These are phyloP conservation scores for Porcisia hertigi DNA, from an alignment of 208 protist species.

Conservation along the genomic window DNA sequence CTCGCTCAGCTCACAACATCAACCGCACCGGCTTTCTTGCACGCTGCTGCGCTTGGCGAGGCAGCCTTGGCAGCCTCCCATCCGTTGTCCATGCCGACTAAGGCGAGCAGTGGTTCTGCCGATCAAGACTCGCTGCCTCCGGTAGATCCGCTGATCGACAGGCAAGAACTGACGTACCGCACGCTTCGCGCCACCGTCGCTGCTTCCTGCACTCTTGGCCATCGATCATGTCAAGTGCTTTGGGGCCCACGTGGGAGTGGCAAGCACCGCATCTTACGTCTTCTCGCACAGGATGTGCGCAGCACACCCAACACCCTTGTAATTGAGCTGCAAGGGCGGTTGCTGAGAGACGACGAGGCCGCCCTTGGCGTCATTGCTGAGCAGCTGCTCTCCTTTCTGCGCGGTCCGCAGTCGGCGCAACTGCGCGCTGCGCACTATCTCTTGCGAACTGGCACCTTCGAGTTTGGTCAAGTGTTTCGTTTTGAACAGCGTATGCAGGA, in stretches of 20 bases:
- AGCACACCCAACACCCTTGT: slow-evolving; percentile 53
- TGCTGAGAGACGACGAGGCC: slow-evolving; percentile 65
- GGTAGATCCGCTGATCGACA: slow-evolving; percentile 14
- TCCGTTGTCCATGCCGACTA: background rate
- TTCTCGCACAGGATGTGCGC: slow-evolving; percentile 62
- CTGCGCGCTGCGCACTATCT: slow-evolving; percentile 54
- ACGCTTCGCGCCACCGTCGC: slow-evolving; percentile 74
- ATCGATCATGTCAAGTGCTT: slow-evolving; percentile 77
- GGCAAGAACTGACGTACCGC: slow-evolving; percentile 60
- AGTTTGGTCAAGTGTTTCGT: slow-evolving; percentile 80
- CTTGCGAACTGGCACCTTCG: slow-evolving; percentile 66
- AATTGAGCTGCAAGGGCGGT: slow-evolving; percentile 65
- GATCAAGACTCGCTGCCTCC: background rate
- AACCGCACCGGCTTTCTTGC: slow-evolving; percentile 20
- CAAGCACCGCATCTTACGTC: slow-evolving; percentile 71
- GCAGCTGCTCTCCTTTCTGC: slow-evolving; percentile 68
- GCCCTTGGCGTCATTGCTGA: slow-evolving; percentile 64
- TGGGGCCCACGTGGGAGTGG: slow-evolving; percentile 78
- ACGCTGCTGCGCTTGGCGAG: slow-evolving; percentile 25
- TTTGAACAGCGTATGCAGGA: slow-evolving; percentile 43
- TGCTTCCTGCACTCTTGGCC: slow-evolving; percentile 65
- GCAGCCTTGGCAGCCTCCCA: slow-evolving; percentile 10
- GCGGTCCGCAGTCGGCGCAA: slow-evolving; percentile 47
- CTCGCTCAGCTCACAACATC: slow-evolving; percentile 32
- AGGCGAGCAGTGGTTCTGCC: background rate